phyloP scores from a whole-genome alignment of 176 grass and related monocot genomes.

The Musa acuminata region DNA sequence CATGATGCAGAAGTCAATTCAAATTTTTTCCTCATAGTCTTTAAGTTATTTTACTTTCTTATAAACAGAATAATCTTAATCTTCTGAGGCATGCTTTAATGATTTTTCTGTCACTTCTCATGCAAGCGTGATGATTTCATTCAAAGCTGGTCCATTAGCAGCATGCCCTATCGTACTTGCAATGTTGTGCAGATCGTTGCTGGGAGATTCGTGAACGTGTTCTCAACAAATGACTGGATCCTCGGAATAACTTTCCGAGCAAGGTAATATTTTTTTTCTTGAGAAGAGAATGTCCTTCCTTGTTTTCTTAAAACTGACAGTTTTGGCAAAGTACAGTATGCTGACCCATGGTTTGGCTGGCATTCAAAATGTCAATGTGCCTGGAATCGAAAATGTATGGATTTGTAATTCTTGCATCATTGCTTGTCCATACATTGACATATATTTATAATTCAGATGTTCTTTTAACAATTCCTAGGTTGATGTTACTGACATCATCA shows the following conservation, averaged over 20 bases:
- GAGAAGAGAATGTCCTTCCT: not conserved
- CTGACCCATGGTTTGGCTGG: slow-evolving; percentile 80
- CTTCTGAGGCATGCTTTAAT: too few relatives aligned
- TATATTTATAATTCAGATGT: too few relatives aligned
- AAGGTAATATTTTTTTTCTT: slow-evolving; percentile 30
- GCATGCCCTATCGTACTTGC: not conserved
- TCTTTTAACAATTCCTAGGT: slow-evolving; percentile 32
- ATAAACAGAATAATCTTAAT: too few relatives aligned
- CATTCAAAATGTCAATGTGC: slow-evolving; percentile 54
- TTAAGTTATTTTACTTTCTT: too few relatives aligned
- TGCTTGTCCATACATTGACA: too few relatives aligned
- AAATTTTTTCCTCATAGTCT: too few relatives aligned
- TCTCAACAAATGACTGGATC: slow-evolving; percentile 76
- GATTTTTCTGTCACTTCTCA: too few relatives aligned
- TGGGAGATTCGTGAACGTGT: slow-evolving; percentile 72
- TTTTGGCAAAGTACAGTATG: slow-evolving; percentile 31
- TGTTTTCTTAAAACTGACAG: not conserved
- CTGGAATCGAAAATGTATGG: slow-evolving; percentile 70
- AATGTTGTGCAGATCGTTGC: slow-evolving; percentile 49
- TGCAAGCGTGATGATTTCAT: not conserved
- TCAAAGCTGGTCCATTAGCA: not conserved
- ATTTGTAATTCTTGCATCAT: too few relatives aligned
- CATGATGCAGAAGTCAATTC: too few relatives aligned
- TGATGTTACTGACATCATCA: slow-evolving; percentile 59
- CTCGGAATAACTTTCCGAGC: slow-evolving; percentile 66